Conservation (phyloP, 495 filamentous ascomycete genomes). For the Penicillium dipodomyicola region DNA sequence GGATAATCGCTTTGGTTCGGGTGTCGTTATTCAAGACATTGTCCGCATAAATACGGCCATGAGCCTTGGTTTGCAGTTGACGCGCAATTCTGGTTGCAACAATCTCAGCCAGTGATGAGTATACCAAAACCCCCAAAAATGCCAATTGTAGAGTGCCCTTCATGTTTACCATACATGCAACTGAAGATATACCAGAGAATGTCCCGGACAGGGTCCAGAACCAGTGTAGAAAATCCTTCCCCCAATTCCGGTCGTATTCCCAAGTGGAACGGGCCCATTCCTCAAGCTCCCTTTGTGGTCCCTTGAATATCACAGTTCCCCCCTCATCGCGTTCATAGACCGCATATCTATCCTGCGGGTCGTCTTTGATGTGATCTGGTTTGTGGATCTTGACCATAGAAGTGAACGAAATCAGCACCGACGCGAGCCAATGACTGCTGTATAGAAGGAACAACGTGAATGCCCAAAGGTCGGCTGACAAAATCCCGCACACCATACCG, state of each 20-base stretch:
- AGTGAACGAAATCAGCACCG: constrained; percentile 21
- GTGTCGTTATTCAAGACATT: constrained; percentile 17
- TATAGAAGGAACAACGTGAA: constrained; percentile 29
- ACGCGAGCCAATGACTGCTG: constrained; percentile 26
- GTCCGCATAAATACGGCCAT: constrained; percentile 11
- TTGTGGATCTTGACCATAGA: constrained; percentile 23
- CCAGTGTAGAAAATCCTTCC: constrained; percentile 22
- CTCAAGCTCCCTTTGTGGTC: constrained; percentile 28
- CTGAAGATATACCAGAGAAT: constrained; percentile 26
- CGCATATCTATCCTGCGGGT: constrained; percentile 18
- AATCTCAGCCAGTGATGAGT: constrained; percentile 30
- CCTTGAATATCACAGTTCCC: constrained; percentile 36
- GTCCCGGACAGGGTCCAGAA: constrained; percentile 26
- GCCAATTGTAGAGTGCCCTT: constrained; percentile 26
- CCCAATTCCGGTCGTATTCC: constrained; percentile 23
- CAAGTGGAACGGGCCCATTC: constrained; percentile 32
- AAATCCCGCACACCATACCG: constrained; percentile 24
- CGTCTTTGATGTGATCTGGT: constrained; percentile 12
- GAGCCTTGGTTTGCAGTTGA: constrained; percentile 20
- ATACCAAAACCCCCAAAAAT: constrained; percentile 27
- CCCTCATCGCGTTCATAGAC: constrained; percentile 32
- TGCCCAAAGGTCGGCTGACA: constrained; percentile 31
- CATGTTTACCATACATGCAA: constrained; percentile 39
- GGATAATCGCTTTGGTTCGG: constrained; percentile 27
- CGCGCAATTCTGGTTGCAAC: constrained; percentile 26